Evolutionary conservation across 805 yeast genomes (phyloP).

Genomic region (Candida ovalis): DNA sequence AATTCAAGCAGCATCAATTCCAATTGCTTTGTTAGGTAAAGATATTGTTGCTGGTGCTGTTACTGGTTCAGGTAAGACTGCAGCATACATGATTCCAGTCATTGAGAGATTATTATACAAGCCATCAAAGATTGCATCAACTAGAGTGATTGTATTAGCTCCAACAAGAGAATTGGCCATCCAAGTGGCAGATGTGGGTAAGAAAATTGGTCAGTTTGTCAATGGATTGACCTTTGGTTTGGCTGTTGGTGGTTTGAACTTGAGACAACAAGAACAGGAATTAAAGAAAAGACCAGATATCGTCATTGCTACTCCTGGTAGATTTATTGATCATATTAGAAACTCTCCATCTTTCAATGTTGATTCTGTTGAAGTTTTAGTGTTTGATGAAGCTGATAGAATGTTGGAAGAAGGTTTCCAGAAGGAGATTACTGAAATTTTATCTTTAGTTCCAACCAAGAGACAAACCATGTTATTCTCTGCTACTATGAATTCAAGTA

Average conservation of each 20-base stretch:
- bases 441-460: slow-evolving; percentile 80
- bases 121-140: slow-evolving; percentile 80
- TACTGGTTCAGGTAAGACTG: slow-evolving; percentile 99
- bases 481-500: slow-evolving; percentile 96
- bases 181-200: slow-evolving; percentile 93
- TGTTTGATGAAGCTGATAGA: slow-evolving; percentile 97
- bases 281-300: slow-evolving; percentile 90
- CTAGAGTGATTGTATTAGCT: slow-evolving; percentile 85
- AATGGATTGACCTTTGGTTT: slow-evolving; percentile 79
- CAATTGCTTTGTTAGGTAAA: slow-evolving; percentile 88
- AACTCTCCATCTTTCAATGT: slow-evolving; percentile 91
- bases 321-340: slow-evolving; percentile 94
- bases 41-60: slow-evolving; percentile 99
- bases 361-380: slow-evolving; percentile 87
- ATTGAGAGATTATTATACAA: slow-evolving; percentile 88
- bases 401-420: slow-evolving; percentile 99
- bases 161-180: slow-evolving; percentile 98
- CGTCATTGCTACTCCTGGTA: slow-evolving; percentile 97
- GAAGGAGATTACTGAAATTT: slow-evolving; percentile 86
- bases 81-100: slow-evolving; percentile 95
- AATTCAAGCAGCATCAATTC: slow-evolving; percentile 89
- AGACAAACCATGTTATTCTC: slow-evolving; percentile 94
- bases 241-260: slow-evolving; percentile 97
- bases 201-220: slow-evolving; percentile 74
- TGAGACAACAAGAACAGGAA: slow-evolving; percentile 94